Evolutionary conservation across 2,329 filamentous ascomycete genomes (phyloP).

Genomic region (Colletotrichum cordylinicola): DNA sequence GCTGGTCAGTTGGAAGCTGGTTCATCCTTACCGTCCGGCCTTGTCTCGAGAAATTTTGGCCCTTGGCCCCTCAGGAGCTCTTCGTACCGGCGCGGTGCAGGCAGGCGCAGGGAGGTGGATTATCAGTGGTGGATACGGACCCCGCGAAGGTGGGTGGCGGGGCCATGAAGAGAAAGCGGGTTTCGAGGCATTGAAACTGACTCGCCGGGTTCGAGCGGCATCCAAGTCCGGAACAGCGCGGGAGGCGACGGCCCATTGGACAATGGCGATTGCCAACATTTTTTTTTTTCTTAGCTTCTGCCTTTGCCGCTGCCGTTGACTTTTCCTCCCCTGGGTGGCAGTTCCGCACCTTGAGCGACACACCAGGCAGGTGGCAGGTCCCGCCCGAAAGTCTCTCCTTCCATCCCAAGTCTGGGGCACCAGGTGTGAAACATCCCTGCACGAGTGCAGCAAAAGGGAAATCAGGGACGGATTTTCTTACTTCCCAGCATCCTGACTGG

Average conservation of each 20-base stretch:
- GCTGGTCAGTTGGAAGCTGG: not conserved
- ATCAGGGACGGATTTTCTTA: constrained; percentile 17
- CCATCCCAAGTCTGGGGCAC: not conserved
- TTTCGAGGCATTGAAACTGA: constrained; percentile 19
- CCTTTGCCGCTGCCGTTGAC: not conserved
- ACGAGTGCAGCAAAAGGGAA: not conserved
- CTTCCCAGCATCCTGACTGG: constrained; percentile 11
- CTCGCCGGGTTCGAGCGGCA: constrained; percentile 14
- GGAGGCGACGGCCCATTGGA: constrained; percentile 5
- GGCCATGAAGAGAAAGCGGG: constrained; percentile 13
- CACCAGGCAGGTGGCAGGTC: not conserved
- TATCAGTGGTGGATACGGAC: not conserved
- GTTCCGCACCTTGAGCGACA: not conserved
- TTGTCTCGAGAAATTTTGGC: not conserved
- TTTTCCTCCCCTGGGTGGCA: not conserved
- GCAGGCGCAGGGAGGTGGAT: constrained; percentile 9
- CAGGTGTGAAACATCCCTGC: not conserved
- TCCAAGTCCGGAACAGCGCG: not conserved
- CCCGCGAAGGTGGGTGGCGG: constrained; percentile 20
- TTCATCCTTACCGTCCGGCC: not conserved
- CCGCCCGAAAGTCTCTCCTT: not conserved
- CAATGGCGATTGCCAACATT: constrained; percentile 2
- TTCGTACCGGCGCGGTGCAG: not conserved
- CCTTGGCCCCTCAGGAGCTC: constrained; percentile 1
- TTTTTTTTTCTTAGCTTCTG: not conserved